These are phyloP conservation scores for Bertia moriformis DNA, from an alignment of 2,329 filamentous ascomycete genomes.

Conservation along the genomic window DNA sequence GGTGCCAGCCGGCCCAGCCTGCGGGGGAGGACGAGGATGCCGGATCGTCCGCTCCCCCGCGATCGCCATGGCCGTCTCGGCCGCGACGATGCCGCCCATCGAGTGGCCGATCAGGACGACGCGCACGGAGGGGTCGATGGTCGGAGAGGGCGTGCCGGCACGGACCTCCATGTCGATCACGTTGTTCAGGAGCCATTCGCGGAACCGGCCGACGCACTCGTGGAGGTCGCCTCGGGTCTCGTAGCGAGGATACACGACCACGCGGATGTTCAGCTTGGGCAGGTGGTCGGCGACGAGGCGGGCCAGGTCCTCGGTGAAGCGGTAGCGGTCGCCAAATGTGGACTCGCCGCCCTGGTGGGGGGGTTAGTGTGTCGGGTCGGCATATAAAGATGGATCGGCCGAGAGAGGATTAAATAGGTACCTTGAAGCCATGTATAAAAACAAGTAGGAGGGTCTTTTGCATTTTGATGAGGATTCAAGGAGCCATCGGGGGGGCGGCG, in stretches of 20 bases:
- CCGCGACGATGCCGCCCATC: conserved; percentile 88
- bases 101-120: conserved; percentile 75
- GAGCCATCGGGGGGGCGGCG: too few species aligned
- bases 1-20: too few species aligned
- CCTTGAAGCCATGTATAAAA: conserved; percentile 83
- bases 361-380: conserved; percentile 3
- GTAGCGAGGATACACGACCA: conserved; percentile 64
- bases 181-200: conserved; percentile 74
- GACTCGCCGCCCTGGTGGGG: conserved; percentile 51
- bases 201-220: conserved; percentile 58
- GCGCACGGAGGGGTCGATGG: conserved; percentile 70
- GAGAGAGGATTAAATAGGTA: conserved; percentile 12
- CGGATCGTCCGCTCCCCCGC: conserved; percentile 38
- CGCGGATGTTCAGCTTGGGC: conserved; percentile 52
- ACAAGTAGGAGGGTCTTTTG: conserved; percentile 69
- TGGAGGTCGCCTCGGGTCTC: conserved; percentile 68
- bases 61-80: conserved; percentile 69
- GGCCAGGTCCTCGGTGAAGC: conserved; percentile 60
- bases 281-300: conserved; percentile 48
- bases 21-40: too few species aligned
- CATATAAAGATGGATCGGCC: conserved; percentile 4
- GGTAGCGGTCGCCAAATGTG: conserved; percentile 53
- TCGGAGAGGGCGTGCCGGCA: conserved; percentile 66
- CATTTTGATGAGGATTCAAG: too few species aligned
- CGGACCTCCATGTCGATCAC: conserved; percentile 89